These are phyloP conservation scores for Penstemon davidsonii DNA, from an alignment of 257 asterid species.

Conservation along the genomic window DNA sequence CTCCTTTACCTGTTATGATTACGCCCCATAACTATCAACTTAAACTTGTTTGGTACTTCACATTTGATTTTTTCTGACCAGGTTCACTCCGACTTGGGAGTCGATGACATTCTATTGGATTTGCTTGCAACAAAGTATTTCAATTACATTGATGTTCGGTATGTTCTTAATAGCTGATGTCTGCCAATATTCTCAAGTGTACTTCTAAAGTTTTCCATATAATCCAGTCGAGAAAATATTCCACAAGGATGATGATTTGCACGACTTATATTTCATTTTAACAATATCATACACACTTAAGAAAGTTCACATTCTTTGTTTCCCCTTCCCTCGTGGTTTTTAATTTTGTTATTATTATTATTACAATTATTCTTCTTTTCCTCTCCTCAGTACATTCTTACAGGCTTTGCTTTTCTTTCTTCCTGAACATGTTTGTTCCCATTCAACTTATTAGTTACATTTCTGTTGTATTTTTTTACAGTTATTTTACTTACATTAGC, in stretches of 20 bases:
- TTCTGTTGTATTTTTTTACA: slow-evolving; percentile 32
- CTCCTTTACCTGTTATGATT: not conserved
- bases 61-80: slow-evolving; percentile 26
- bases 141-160: slow-evolving; percentile 80
- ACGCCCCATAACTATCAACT: not conserved
- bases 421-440: not conserved
- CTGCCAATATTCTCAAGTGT: not conserved
- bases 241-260: not conserved
- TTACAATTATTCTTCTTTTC: not conserved
- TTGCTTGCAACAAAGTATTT: slow-evolving; percentile 70
- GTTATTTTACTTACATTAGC: slow-evolving; percentile 76
- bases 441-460: slow-evolving; percentile 13
- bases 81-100: slow-evolving; percentile 56
- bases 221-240: not conserved
- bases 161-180: slow-evolving; percentile 28
- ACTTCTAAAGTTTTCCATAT: not conserved
- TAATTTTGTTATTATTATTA: not conserved
- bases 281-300: not conserved
- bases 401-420: not conserved
- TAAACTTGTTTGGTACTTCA: slow-evolving; percentile 11
- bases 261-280: slow-evolving; percentile 7
- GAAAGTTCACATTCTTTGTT: not conserved
- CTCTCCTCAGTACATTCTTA: not conserved
- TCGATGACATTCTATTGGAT: slow-evolving; percentile 55
- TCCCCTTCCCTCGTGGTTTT: slow-evolving; percentile 1